Percentiles rank a stretch among this genome's conserved stretches.
These are phyloP conservation scores for Oryza australiensis DNA, from an alignment of 176 grass and related monocot genomes.

Conservation along the genomic window DNA sequence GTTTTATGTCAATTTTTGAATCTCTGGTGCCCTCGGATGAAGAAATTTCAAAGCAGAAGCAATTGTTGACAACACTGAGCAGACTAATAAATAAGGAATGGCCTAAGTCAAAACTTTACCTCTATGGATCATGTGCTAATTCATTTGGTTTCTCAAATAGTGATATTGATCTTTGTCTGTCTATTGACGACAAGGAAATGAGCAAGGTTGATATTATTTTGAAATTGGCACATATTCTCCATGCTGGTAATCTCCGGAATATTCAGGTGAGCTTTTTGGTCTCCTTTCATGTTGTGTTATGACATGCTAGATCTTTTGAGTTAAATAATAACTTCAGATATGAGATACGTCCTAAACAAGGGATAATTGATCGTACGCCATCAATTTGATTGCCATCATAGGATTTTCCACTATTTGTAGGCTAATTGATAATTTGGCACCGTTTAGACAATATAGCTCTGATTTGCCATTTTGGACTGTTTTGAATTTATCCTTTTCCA, in stretches of 20 bases:
- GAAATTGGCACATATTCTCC: conserved; percentile 79
- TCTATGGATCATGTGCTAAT: conserved; percentile 97
- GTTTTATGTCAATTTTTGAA: conserved; percentile 74
- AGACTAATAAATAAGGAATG: conserved; percentile 81
- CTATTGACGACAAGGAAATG: conserved; percentile 62
- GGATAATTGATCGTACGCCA: neutral
- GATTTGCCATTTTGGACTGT: neutral
- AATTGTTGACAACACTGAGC: conserved; percentile 60
- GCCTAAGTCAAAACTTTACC: conserved; percentile 73
- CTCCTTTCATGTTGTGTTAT: conserved; percentile 26
- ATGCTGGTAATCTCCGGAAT: conserved; percentile 84
- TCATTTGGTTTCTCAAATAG: conserved; percentile 90
- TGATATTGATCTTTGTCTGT: conserved; percentile 94
- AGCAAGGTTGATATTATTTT: conserved; percentile 89
- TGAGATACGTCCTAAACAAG: neutral
- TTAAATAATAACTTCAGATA: conserved; percentile 15
- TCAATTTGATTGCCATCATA: neutral
- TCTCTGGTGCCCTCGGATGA: conserved; percentile 78
- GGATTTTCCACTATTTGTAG: neutral
- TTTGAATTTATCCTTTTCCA: neutral
- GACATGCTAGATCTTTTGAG: conserved; percentile 19
- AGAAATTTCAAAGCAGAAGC: conserved; percentile 79
- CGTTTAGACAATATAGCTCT: neutral
- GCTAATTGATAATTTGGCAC: neutral
- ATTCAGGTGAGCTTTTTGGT: conserved; percentile 65